Conservation (phyloP, 768 basidiomycete species). For the Podaxis pistillaris region DNA sequence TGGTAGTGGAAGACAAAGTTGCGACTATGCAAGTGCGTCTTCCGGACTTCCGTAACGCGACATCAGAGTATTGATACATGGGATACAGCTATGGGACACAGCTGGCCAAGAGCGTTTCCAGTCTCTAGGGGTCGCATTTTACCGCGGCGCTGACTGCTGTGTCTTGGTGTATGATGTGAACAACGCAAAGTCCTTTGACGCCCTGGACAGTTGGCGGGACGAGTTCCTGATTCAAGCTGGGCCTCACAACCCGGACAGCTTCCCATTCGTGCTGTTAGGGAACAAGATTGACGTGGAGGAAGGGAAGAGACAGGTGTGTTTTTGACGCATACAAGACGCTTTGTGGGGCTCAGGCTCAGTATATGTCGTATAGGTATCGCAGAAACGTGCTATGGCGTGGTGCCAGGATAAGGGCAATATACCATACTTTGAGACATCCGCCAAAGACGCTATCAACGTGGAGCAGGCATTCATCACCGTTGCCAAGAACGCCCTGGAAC, state of each 20-base stretch:
- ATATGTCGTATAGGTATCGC: conserved; percentile 70
- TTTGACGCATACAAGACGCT: not conserved
- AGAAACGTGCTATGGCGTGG: conserved; percentile 99
- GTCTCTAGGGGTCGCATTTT: conserved; percentile 98
- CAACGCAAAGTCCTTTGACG: conserved; percentile 97
- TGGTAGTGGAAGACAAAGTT: conserved; percentile 96
- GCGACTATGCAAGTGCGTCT: conserved; percentile 93
- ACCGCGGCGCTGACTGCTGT: conserved; percentile 98
- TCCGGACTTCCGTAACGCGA: not conserved
- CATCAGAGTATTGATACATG: conserved; percentile 1
- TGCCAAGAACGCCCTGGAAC: conserved; percentile 96
- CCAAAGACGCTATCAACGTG: conserved; percentile 99
- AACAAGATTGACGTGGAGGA: conserved; percentile 99
- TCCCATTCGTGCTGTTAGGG: conserved; percentile 97
- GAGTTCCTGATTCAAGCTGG: conserved; percentile 99
- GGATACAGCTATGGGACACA: conserved; percentile 90
- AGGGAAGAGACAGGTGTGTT: conserved; percentile 87
- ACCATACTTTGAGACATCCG: conserved; percentile 99
- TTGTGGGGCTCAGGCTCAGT: not conserved
- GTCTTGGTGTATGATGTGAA: conserved; percentile 99
- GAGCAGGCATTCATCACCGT: conserved; percentile 99
- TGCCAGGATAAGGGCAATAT: conserved; percentile 99
- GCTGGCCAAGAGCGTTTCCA: conserved; percentile 99
- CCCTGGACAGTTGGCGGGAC: conserved; percentile 98
- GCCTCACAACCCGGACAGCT: conserved; percentile 98